Conservation (phyloP, 148 eudicot genomes). For the Selenicereus undatus region DNA sequence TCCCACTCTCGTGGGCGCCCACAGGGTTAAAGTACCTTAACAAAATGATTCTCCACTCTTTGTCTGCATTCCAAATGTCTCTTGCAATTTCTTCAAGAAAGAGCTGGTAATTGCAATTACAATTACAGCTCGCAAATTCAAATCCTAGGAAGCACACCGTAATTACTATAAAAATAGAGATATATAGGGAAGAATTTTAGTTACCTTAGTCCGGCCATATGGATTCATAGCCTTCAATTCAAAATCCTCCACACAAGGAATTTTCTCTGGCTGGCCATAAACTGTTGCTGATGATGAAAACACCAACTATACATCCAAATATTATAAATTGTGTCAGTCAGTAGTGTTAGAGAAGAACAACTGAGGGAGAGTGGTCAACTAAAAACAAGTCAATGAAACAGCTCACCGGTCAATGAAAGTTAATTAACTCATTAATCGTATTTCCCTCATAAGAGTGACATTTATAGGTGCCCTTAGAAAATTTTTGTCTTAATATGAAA, state of each 20-base stretch:
- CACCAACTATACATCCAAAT: conserved; percentile 52
- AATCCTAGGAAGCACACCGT: not conserved
- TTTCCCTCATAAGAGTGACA: not conserved
- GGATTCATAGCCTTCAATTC: conserved; percentile 77
- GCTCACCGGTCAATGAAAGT: not conserved
- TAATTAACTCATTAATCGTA: not conserved
- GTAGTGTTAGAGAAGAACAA: not conserved
- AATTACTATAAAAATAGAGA: not conserved
- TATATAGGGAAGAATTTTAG: not conserved
- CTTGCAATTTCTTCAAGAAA: conserved; percentile 84
- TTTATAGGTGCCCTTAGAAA: not conserved
- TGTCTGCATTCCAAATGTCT: conserved; percentile 69
- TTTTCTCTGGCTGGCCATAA: conserved; percentile 80
- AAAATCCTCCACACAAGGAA: conserved; percentile 78
- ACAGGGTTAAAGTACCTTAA: conserved; percentile 94
- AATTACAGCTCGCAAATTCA: not conserved
- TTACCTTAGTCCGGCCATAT: conserved; percentile 89
- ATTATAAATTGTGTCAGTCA: not conserved
- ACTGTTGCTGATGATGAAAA: conserved; percentile 96
- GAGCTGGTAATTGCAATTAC: conserved; percentile 34
- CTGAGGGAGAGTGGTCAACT: not conserved
- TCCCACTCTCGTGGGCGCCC: conserved; percentile 92
- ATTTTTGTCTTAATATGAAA: too few species aligned
- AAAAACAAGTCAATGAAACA: not conserved
- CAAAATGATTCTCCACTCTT: conserved; percentile 69